phyloP scores from a whole-genome alignment of 345 rosid species.

The Erodium maritimum region DNA sequence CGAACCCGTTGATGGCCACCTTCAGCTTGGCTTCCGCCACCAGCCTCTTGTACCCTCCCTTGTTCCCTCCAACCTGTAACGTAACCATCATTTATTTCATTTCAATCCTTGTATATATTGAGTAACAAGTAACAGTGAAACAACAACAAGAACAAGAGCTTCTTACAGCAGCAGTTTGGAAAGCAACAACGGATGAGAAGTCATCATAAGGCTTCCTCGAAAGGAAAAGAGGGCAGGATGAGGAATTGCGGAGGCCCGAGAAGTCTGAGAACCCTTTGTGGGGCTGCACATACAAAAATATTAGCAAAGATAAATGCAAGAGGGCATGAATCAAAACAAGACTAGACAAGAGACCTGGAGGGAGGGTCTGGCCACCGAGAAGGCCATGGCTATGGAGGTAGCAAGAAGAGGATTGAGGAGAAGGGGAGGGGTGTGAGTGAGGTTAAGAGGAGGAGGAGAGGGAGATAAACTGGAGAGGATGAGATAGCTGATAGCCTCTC shows the following conservation, averaged over 20 bases:
- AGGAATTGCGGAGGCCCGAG: conserved; percentile 60
- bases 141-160: not conserved
- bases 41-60: conserved; percentile 58
- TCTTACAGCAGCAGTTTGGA: conserved; percentile 85
- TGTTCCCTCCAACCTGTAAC: conserved; percentile 21
- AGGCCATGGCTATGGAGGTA: conserved; percentile 38
- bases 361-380: conserved; percentile 76
- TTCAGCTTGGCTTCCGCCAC: conserved; percentile 72
- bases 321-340: not conserved
- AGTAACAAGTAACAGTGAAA: not conserved
- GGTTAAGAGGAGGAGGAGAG: conserved; percentile 1
- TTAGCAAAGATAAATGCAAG: not conserved
- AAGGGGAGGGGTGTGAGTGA: not conserved
- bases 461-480: conserved; percentile 31
- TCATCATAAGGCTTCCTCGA: conserved; percentile 57
- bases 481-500: conserved; percentile 79
- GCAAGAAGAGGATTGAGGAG: not conserved
- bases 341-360: conserved; percentile 43
- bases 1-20: conserved; percentile 90
- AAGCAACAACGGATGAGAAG: conserved; percentile 46
- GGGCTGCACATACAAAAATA: conserved; percentile 3
- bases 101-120: too few species aligned
- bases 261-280: conserved; percentile 65
- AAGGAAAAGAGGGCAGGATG: conserved; percentile 43
- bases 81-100: too few species aligned